Evolutionary conservation across 768 basidiomycete genomes (phyloP).

Genomic region (Neoboletus brunneissimus): DNA sequence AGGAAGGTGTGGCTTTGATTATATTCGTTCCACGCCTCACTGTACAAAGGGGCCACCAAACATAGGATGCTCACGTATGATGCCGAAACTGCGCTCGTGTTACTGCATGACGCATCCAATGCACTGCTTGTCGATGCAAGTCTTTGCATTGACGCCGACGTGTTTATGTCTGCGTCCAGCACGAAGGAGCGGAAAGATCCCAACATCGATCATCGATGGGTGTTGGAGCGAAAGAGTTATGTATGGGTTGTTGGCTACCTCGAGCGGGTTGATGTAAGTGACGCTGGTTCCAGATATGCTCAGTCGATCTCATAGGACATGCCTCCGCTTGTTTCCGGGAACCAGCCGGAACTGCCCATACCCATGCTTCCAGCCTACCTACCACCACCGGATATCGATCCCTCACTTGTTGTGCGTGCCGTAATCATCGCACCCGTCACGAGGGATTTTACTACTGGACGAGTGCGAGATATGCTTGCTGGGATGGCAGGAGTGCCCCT

Average conservation of each 20-base stretch:
- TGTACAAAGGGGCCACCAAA: constrained; percentile 7
- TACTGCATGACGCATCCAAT: constrained; percentile 49
- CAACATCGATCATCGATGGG: constrained; percentile 39
- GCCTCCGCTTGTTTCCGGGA: constrained; percentile 10
- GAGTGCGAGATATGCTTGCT: constrained; percentile 24
- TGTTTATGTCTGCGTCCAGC: constrained; percentile 12
- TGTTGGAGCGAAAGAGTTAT: constrained; percentile 47
- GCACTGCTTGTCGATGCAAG: constrained; percentile 57
- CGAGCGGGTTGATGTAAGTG: constrained; percentile 46
- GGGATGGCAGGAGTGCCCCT: constrained; percentile 17
- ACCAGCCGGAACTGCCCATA: constrained; percentile 40
- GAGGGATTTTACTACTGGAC: constrained; percentile 41
- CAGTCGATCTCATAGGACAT: constrained; percentile 14
- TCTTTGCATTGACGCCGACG: constrained; percentile 43
- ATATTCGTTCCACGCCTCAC: constrained; percentile 15
- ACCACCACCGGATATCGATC: constrained; percentile 40
- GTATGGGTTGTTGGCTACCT: constrained; percentile 59
- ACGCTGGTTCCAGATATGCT: constrained; percentile 2
- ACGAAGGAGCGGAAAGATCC: constrained; percentile 8
- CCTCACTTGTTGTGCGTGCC: constrained; percentile 50
- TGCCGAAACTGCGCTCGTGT: constrained; percentile 40
- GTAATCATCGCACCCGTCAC: constrained; percentile 45
- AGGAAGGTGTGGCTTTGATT: constrained; percentile 46
- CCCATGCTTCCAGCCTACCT: constrained; percentile 43
- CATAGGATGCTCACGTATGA: constrained; percentile 60